Conservation (phyloP, 2,329 filamentous ascomycete genomes). For the Fusarium sarcochroum region DNA sequence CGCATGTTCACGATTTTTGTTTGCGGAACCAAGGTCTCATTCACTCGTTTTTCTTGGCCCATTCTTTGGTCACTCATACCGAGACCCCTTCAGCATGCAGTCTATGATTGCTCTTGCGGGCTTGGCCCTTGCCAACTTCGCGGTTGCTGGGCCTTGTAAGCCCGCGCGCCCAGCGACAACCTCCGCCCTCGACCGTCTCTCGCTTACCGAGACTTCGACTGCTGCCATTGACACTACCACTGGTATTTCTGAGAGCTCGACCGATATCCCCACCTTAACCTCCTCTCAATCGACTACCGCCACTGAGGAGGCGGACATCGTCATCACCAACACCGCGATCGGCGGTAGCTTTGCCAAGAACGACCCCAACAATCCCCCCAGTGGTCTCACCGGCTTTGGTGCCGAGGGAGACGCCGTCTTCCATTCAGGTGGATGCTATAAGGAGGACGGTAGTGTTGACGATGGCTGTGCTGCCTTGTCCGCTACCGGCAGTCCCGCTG, state of each 20-base stretch:
- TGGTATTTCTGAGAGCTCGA: background rate
- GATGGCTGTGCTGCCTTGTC: constrained; percentile 26
- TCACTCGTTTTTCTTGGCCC: background rate
- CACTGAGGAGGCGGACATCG: background rate
- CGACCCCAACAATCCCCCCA: constrained; percentile 2
- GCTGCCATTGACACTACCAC: background rate
- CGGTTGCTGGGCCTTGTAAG: background rate
- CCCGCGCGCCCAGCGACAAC: background rate
- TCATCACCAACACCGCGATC: constrained; percentile 11
- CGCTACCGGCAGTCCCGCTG: background rate
- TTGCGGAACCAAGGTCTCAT: fast-evolving
- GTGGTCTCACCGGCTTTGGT: constrained; percentile 6
- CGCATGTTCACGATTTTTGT: background rate
- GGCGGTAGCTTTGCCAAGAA: constrained; percentile 10
- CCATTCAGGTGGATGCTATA: constrained; percentile 18
- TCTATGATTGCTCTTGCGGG: background rate
- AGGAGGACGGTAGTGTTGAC: constrained; percentile 4
- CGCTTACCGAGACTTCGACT: background rate
- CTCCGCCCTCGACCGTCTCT: background rate
- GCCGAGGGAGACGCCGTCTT: constrained; percentile 1
- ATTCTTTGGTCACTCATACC: background rate
- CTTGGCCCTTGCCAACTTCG: background rate
- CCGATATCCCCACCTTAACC: background rate
- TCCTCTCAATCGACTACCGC: background rate
- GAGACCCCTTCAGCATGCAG: background rate